These are phyloP conservation scores for Labyrinthula sp. DNA, from an alignment of 352 stramenopile genomes.

Conservation along the genomic window DNA sequence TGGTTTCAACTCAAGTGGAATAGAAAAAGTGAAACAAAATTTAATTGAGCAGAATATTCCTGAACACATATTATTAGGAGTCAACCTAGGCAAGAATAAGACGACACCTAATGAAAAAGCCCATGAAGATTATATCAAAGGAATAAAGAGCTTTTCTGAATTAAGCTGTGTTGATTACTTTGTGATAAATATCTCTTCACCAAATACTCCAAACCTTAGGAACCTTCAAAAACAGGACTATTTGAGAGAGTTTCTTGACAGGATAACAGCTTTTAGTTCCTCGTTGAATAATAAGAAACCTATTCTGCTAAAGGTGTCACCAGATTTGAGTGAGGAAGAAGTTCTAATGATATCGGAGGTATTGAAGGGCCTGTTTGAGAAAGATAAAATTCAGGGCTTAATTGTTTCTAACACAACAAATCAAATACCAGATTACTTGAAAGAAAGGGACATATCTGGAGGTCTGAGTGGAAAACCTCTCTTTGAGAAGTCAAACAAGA, in stretches of 20 bases:
- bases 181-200: slow-evolving; percentile 89
- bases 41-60: slow-evolving; percentile 43
- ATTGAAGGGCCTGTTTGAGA: slow-evolving; percentile 47
- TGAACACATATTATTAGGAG: slow-evolving; percentile 57
- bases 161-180: slow-evolving; percentile 92
- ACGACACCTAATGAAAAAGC: slow-evolving; percentile 34
- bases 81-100: slow-evolving; percentile 98
- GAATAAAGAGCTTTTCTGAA: slow-evolving; percentile 63
- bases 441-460: slow-evolving; percentile 60
- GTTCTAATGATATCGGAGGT: slow-evolving; percentile 77
- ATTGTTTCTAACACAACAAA: slow-evolving; percentile 93
- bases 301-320: slow-evolving; percentile 87
- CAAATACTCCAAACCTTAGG: slow-evolving; percentile 69
- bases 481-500: slow-evolving; percentile 67
- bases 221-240: slow-evolving; percentile 40
- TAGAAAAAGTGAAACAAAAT: slow-evolving; percentile 48
- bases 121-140: slow-evolving; percentile 36
- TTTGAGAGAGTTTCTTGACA: slow-evolving; percentile 39
- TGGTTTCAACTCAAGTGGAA: slow-evolving; percentile 83
- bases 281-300: slow-evolving; percentile 38
- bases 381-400: slow-evolving; percentile 65
- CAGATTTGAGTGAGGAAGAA: slow-evolving; percentile 76
- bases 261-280: slow-evolving; percentile 47
- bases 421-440: slow-evolving; percentile 51
- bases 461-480: slow-evolving; percentile 83